Evolutionary conservation across 2,329 filamentous ascomycete genomes (phyloP), one percentile per base, ranked within the genome.

Genomic region (Exserohilum rostratum): DNA sequence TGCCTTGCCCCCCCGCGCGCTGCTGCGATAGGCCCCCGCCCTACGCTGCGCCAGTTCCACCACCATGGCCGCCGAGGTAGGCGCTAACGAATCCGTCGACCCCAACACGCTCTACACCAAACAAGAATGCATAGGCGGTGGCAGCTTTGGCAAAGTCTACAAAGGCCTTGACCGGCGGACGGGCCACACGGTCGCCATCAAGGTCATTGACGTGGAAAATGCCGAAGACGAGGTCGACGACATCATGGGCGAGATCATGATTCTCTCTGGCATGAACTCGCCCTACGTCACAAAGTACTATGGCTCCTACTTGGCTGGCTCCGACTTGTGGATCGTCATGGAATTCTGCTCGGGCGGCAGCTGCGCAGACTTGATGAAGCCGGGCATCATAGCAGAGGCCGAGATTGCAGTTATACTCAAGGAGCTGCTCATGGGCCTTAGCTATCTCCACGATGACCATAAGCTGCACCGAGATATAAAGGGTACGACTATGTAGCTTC

Each of bases 171-270:
- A 98, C 79, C 96, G 95, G 72, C 87, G 91, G 46, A 96, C 90
- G 15, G 95, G 95, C 33, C 90, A 96, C 71, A 89, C 93, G 11
- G 95, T 99, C 46, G 95, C 95, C 25, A 99, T 99, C 81, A 99
- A 99, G 78, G 84, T 99, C 69, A 98, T 99, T 75, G 95, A 99
- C 71, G 95, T 99, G 64, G 95, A 99, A 78, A 97, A 95, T 79
- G 95, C 95, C 70, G 95, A 99, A 78, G 95, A 99, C 76, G 95
- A 99, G 79, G 93, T 99, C 66, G 95, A 98, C 80, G 95, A 99
- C 78, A 99, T 99, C 68, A 97, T 98, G 75, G 92, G 96, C 75
- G 95, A 99, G 79, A 98, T 99, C 66, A 92, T 93, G 64, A 98
- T 99, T 68, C 83, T 99, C 50, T 96, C 95, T 29, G 93, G 96